Evolutionary conservation across 495 filamentous ascomycete species (phyloP).

Genomic region (Neurospora cerealis): DNA sequence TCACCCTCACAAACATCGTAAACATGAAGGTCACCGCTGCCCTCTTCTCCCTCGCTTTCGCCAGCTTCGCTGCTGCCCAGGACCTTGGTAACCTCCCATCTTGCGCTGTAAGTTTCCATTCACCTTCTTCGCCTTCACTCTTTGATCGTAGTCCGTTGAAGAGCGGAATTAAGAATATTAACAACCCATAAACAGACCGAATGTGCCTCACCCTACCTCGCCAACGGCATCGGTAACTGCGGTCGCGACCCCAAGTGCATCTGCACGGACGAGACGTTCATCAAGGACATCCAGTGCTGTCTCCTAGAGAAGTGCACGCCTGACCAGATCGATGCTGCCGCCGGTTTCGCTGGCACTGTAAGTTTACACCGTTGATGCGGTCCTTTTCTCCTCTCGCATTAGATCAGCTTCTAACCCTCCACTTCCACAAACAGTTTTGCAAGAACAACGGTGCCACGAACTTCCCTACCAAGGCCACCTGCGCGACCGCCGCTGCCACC

Average conservation of each 20-base stretch:
- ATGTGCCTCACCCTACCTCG: conserved; percentile 43
- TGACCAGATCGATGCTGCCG: conserved; percentile 39
- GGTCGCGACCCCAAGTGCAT: conserved; percentile 55
- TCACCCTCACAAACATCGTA: background rate
- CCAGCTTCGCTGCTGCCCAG: conserved; percentile 28
- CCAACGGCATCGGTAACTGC: conserved; percentile 42
- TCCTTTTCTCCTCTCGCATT: background rate
- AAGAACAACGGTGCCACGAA: conserved; percentile 18
- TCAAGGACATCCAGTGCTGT: conserved; percentile 58
- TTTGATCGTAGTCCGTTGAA: conserved; percentile 1
- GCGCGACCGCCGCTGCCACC: conserved; percentile 19
- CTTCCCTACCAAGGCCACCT: conserved; percentile 25
- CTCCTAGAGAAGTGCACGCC: conserved; percentile 43
- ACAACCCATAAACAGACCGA: conserved; percentile 29
- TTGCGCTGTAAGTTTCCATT: conserved; percentile 40
- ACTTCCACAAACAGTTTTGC: conserved; percentile 21
- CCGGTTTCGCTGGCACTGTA: conserved; percentile 21
- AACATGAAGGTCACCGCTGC: conserved; percentile 29
- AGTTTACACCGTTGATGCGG: background rate
- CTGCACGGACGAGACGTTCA: conserved; percentile 49
- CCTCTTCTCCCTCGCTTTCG: conserved; percentile 23
- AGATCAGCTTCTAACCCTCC: background rate
- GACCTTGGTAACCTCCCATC: conserved; percentile 34
- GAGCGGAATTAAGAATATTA: background rate
- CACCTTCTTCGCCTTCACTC: background rate